These are phyloP conservation scores for Alternaria sp. DNA, from an alignment of 2,329 filamentous ascomycete species.

Conservation along the genomic window DNA sequence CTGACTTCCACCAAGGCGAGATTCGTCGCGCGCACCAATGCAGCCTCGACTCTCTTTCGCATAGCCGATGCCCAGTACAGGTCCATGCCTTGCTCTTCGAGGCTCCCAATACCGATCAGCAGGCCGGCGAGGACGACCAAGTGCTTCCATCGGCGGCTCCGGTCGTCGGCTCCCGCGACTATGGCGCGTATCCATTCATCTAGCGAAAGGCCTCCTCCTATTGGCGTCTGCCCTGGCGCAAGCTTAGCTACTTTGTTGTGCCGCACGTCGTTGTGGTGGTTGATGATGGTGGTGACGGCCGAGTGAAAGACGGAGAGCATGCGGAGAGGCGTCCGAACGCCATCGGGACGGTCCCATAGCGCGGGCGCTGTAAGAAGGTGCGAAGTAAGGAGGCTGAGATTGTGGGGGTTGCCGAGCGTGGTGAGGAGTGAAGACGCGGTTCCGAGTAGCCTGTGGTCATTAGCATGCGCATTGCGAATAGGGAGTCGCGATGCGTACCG, in stretches of 20 bases:
- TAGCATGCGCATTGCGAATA: slow-evolving; percentile 26
- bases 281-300: slow-evolving; percentile 63
- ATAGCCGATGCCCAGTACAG: slow-evolving; percentile 67
- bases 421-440: slow-evolving; percentile 72
- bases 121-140: slow-evolving; percentile 80
- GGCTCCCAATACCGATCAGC: slow-evolving; percentile 70
- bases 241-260: slow-evolving; percentile 33
- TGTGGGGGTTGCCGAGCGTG: slow-evolving; percentile 75
- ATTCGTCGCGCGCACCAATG: slow-evolving; percentile 76
- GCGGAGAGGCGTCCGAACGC: slow-evolving; percentile 67
- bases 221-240: slow-evolving; percentile 38
- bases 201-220: slow-evolving; percentile 56
- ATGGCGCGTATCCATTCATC: slow-evolving; percentile 66
- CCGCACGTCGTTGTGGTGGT: slow-evolving; percentile 52
- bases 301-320: slow-evolving; percentile 76
- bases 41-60: slow-evolving; percentile 71
- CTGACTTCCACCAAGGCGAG: slow-evolving; percentile 70
- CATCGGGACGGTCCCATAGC: slow-evolving; percentile 70
- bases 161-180: slow-evolving; percentile 65
- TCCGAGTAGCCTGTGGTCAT: slow-evolving; percentile 58
- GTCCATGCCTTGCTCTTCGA: slow-evolving; percentile 57
- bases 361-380: slow-evolving; percentile 75
- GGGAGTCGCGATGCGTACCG: slow-evolving; percentile 51
- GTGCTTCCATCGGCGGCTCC: slow-evolving; percentile 78
- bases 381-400: slow-evolving; percentile 73